Conservation (phyloP, 2,329 filamentous ascomycete genomes). For the Sordariomycetes sp. region DNA sequence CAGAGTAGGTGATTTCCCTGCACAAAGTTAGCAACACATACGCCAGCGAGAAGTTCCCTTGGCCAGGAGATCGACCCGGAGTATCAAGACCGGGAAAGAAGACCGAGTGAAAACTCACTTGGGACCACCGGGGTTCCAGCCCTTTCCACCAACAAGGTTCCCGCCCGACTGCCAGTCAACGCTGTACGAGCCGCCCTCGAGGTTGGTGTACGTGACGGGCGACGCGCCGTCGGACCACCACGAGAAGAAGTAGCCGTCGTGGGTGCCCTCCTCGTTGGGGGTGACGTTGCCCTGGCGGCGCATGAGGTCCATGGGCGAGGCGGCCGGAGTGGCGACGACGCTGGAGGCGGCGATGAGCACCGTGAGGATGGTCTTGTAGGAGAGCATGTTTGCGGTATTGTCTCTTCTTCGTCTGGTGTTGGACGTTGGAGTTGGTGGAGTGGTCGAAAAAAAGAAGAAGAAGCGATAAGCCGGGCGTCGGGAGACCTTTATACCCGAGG, state of each 20-base stretch:
- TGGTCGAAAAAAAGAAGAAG: not conserved
- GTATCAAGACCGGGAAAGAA: no score
- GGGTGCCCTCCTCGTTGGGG: slow-evolving; percentile 19
- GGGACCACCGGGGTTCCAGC: slow-evolving; percentile 37
- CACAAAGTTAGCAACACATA: not conserved
- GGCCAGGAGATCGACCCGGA: not conserved
- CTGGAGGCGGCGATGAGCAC: slow-evolving; percentile 1
- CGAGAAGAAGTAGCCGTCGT: slow-evolving; percentile 32
- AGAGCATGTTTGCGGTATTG: not conserved
- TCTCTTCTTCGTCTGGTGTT: not conserved
- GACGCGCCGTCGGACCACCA: slow-evolving; percentile 33
- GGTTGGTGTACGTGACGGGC: slow-evolving; percentile 30
- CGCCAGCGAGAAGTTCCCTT: no score
- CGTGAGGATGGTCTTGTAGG: slow-evolving; percentile 2
- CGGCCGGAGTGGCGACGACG: not conserved
- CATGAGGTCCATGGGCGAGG: slow-evolving; percentile 2
- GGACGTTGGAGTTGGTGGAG: not conserved
- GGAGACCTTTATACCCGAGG: not conserved
- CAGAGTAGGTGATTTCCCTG: slow-evolving; percentile 15
- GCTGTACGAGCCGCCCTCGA: slow-evolving; percentile 25
- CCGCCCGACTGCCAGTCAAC: slow-evolving; percentile 30
- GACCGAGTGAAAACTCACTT: slow-evolving; percentile 19
- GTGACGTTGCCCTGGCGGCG: slow-evolving; percentile 9
- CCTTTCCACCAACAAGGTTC: slow-evolving; percentile 45
- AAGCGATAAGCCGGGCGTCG: not conserved